Evolutionary conservation across 495 filamentous ascomycete genomes (phyloP), one percentile per base, ranked within the genome.

Genomic region (Chaetomium fimeti): DNA sequence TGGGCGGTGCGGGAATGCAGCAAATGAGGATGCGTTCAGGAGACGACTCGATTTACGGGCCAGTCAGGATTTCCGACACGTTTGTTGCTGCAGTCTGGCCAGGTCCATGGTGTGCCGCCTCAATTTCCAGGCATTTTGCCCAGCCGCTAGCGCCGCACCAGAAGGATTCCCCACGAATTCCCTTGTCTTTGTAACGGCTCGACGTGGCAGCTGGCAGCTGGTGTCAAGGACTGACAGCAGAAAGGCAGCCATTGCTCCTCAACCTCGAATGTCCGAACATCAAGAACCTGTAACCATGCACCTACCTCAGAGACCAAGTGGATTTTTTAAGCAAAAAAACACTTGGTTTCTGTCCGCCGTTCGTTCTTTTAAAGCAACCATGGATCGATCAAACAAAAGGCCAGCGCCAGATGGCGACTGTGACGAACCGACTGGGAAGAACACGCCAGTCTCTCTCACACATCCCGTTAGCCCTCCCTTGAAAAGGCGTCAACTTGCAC

Each of bases 391-490:
- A n/a, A 28, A 13, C 3, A 69, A 69, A 36, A 61, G 63, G 24
- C 20, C 22, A 16, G 52, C 36, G 27, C 53, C 38, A 49, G 29
- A 16, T 3, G 58, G 45, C 3, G 22, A 53, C 24, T 57, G 20
- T 11, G n/a, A 28, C 9, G 16, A 51, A 4, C 15, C 32, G 18
- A 45, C 18, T 29, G 18, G 32, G 12, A 62, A 54, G 15, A 8
- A 60, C 18, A 64, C 71, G 9, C 69, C 68, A 3, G 20, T 7
- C 18, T 77, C 78, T 9, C 70, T 81, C 40, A 70, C 71, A 2
- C 69, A 72, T 48, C 74, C 75, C 28, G 76, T 81, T 51, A 81
- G 77, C 47, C 79, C 79, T 28, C 79, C 78, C 0, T 59, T 65
- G 28, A 77, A 77, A 68, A 76, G 68, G 53, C 61, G 57, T n/a